A percentile compares a stretch with the other conserved stretches of the same genome.
Conservation (phyloP, 2,329 filamentous ascomycete species). For the Colletotrichum chrysophilum region DNA sequence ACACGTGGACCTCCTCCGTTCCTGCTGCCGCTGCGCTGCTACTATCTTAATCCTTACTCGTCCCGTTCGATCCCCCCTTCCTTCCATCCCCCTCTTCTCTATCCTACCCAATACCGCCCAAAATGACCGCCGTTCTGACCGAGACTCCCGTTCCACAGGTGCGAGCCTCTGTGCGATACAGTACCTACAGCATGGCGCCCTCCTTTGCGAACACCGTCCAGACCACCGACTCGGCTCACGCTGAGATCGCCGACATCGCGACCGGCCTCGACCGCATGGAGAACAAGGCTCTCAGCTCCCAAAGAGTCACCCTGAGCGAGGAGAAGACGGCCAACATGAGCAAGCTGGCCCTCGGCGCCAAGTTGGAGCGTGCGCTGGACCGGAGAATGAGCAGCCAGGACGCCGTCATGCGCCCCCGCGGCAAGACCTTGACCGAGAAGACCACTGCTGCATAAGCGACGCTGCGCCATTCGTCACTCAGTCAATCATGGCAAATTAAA, state of each 20-base stretch:
- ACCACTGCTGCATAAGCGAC: constrained; percentile 12
- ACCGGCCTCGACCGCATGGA: constrained; percentile 85
- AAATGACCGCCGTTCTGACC: constrained; percentile 14
- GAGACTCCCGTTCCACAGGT: constrained; percentile 37
- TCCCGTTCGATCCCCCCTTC: constrained; percentile 11
- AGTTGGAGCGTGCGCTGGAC: constrained; percentile 86
- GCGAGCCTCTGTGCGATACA: constrained; percentile 61
- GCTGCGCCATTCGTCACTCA: background rate
- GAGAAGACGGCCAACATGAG: constrained; percentile 83
- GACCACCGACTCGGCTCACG: constrained; percentile 59
- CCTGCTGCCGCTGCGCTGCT: background rate
- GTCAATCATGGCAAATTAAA: background rate
- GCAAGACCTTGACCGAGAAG: constrained; percentile 43
- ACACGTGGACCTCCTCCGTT: constrained; percentile 6
- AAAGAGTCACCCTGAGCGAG: constrained; percentile 79
- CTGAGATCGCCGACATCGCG: constrained; percentile 73
- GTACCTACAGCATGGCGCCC: constrained; percentile 65
- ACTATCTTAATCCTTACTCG: background rate
- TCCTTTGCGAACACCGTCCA: constrained; percentile 63
- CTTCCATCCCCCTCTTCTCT: background rate
- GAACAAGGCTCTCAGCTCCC: constrained; percentile 82
- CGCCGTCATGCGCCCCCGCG: constrained; percentile 75
- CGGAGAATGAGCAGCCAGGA: constrained; percentile 89
- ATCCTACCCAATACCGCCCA: background rate
- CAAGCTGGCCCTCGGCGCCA: constrained; percentile 88